Conservation (phyloP, 257 asterid species). For the Perilla frutescens region DNA sequence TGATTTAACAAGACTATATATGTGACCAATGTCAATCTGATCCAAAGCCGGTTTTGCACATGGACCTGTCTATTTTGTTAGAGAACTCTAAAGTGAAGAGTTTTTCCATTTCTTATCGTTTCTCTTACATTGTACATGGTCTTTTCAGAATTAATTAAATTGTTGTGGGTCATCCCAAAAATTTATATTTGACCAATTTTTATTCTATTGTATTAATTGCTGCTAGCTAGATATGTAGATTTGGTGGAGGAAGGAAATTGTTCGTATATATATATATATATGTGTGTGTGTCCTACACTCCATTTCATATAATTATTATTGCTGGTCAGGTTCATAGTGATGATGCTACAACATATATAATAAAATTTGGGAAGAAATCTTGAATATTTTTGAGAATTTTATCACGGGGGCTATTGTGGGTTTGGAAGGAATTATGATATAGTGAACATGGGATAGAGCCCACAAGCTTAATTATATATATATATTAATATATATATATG, state of each 20-base stretch:
- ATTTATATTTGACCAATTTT: slow-evolving; percentile 30
- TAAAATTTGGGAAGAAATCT: background rate
- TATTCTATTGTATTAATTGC: slow-evolving; percentile 1
- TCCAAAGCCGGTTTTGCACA: slow-evolving; percentile 34
- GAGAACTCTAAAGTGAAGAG: slow-evolving; percentile 24
- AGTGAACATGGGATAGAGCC: slow-evolving; percentile 44
- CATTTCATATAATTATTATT: background rate
- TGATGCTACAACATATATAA: background rate
- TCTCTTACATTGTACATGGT: slow-evolving; percentile 52
- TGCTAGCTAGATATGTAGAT: background rate
- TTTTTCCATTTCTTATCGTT: slow-evolving; percentile 29
- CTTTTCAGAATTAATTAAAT: slow-evolving; percentile 38
- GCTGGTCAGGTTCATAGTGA: background rate
- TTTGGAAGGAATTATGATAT: slow-evolving; percentile 22
- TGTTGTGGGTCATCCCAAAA: slow-evolving; percentile 41
- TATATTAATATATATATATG: no score
- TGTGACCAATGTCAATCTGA: slow-evolving; percentile 32
- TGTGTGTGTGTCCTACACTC: background rate
- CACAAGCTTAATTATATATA: slow-evolving; percentile 2
- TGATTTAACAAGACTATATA: background rate
- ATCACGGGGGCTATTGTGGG: slow-evolving; percentile 19
- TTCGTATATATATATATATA: no score
- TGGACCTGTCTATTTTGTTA: slow-evolving; percentile 35
- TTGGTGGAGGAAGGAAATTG: background rate
- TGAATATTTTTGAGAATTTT: background rate